A percentile compares a stretch with the other conserved stretches of the same genome.
Conservation (phyloP, 208 protist genomes). For the Trypanosoma scelopori region DNA sequence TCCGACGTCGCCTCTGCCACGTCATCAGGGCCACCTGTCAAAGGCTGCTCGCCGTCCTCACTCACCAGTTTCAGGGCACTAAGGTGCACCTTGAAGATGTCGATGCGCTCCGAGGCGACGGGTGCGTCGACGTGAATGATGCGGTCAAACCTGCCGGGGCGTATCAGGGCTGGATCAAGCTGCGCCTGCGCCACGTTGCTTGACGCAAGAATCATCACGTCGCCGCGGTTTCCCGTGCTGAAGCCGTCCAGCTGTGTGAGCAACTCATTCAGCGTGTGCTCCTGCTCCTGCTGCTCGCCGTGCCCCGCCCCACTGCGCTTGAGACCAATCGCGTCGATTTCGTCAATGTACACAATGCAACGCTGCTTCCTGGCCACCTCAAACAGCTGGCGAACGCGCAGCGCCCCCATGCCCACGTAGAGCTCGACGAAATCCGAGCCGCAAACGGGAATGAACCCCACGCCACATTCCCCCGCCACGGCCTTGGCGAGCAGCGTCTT, state of each 20-base stretch:
- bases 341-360: constrained; percentile 98
- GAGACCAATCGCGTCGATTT: constrained; percentile 97
- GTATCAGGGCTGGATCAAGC: constrained; percentile 91
- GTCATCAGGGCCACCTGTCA: not conserved
- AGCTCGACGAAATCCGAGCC: constrained; percentile 97
- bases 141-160: constrained; percentile 95
- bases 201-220: constrained; percentile 94
- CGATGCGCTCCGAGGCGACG: constrained; percentile 90
- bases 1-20: not conserved
- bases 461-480: constrained; percentile 88
- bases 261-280: constrained; percentile 98
- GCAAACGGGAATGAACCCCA: constrained; percentile 92
- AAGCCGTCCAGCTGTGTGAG: constrained; percentile 97
- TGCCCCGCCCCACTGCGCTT: constrained; percentile 60
- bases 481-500: constrained; percentile 95
- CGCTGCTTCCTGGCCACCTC: constrained; percentile 91
- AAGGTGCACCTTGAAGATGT: constrained; percentile 96
- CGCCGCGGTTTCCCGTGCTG: constrained; percentile 47
- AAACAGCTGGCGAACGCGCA: constrained; percentile 95
- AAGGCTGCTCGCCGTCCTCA: no score
- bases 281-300: constrained; percentile 93
- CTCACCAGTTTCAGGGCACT: constrained; percentile 65
- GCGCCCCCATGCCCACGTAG: constrained; percentile 95
- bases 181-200: constrained; percentile 95
- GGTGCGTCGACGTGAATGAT: constrained; percentile 92